A percentile compares a stretch with the other conserved stretches of the same genome.
Conservation (phyloP, 2,329 filamentous ascomycete species). For the Aspergillus latus region DNA sequence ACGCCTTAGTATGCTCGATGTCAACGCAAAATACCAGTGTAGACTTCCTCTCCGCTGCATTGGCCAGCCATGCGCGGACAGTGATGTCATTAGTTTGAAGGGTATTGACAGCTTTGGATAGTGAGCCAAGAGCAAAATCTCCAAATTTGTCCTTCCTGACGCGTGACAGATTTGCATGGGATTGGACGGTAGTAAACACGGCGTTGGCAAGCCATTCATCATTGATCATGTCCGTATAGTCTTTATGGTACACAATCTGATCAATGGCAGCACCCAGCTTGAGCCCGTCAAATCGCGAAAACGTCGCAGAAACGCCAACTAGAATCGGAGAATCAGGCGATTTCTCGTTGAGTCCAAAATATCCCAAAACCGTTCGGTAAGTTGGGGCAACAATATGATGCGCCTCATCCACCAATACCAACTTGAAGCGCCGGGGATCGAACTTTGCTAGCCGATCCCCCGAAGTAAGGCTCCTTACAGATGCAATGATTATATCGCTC, state of each 20-base stretch:
- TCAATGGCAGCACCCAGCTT: constrained; percentile 82
- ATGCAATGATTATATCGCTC: constrained; percentile 92
- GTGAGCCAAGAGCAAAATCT: constrained; percentile 76
- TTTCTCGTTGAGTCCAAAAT: constrained; percentile 69
- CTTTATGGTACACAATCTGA: constrained; percentile 92
- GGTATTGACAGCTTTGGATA: constrained; percentile 83
- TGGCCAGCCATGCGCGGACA: constrained; percentile 80
- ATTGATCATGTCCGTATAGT: constrained; percentile 76
- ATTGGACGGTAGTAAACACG: constrained; percentile 89
- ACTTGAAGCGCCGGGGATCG: constrained; percentile 75
- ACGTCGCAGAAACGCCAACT: constrained; percentile 84
- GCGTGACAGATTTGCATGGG: constrained; percentile 73
- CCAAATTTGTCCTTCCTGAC: constrained; percentile 66
- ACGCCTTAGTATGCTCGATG: constrained; percentile 71
- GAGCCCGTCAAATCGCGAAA: constrained; percentile 79
- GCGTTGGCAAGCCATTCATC: constrained; percentile 91
- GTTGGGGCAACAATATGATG: constrained; percentile 89
- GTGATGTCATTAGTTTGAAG: constrained; percentile 77
- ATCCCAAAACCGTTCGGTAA: constrained; percentile 72
- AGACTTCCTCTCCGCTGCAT: constrained; percentile 71
- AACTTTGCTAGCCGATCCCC: constrained; percentile 78
- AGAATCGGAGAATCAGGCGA: constrained; percentile 61
- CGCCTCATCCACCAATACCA: constrained; percentile 91
- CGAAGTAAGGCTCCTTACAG: constrained; percentile 79
- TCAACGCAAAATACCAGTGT: constrained; percentile 96